Conservation (phyloP, 768 basidiomycete genomes). For the Serendipita sp. region DNA sequence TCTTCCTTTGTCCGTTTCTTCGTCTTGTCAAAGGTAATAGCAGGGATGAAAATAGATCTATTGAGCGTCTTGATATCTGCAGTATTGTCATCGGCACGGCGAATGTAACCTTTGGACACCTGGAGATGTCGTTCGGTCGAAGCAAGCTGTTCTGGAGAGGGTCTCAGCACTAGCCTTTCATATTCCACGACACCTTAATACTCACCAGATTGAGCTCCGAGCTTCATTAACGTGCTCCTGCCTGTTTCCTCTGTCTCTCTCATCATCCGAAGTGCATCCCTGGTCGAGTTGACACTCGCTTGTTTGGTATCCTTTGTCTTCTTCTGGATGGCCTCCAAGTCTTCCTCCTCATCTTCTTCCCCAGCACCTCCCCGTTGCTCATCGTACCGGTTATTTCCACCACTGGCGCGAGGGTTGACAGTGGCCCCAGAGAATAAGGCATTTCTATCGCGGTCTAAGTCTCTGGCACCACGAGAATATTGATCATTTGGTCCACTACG, state of each 20-base stretch:
- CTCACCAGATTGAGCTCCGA: constrained; percentile 89
- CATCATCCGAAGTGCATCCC: constrained; percentile 86
- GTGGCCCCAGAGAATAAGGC: constrained; percentile 45
- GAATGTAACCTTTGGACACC: constrained; percentile 72
- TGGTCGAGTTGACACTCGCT: constrained; percentile 72
- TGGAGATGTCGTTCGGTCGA: constrained; percentile 93
- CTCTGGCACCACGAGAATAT: constrained; percentile 46
- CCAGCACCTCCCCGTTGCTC: constrained; percentile 15
- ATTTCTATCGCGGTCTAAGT: constrained; percentile 49
- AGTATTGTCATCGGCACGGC: constrained; percentile 82
- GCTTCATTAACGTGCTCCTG: constrained; percentile 58
- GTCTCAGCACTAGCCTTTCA: neutral
- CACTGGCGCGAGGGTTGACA: constrained; percentile 23
- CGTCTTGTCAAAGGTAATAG: constrained; percentile 85
- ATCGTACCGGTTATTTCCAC: constrained; percentile 9
- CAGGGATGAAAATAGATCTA: constrained; percentile 85
- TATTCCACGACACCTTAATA: constrained; percentile 1
- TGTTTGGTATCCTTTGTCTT: constrained; percentile 81
- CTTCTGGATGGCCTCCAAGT: constrained; percentile 88
- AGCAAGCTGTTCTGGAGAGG: constrained; percentile 55
- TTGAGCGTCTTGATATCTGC: constrained; percentile 75
- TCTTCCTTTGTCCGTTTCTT: constrained; percentile 79
- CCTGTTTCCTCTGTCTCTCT: constrained; percentile 96
- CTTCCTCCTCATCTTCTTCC: constrained; percentile 48
- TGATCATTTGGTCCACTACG: constrained; percentile 43